Evolutionary conservation across 257 asterid species (phyloP).

Genomic region (Salvia miltiorrhiza): DNA sequence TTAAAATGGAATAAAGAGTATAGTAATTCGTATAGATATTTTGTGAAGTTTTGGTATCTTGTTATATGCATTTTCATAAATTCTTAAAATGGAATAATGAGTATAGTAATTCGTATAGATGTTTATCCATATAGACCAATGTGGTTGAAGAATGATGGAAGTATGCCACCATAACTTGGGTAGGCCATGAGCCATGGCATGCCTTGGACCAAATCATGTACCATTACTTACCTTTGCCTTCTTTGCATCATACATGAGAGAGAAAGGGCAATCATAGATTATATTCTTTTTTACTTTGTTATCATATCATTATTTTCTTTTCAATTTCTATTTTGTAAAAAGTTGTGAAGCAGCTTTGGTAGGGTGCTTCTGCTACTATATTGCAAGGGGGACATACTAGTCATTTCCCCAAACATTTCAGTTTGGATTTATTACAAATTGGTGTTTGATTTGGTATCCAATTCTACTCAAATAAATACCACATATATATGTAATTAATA

Average conservation of each 20-base stretch:
- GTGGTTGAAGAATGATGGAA: slow-evolving; percentile 30
- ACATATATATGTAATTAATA: neutral
- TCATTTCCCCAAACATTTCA: neutral
- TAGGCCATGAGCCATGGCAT: slow-evolving; percentile 55
- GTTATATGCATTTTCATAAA: neutral
- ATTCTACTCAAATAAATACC: neutral
- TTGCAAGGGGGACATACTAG: neutral
- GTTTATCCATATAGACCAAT: neutral
- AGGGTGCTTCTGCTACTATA: neutral
- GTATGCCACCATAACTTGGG: slow-evolving; percentile 31
- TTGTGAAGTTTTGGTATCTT: neutral
- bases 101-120: neutral
- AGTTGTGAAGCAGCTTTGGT: neutral
- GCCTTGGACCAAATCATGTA: slow-evolving; percentile 61
- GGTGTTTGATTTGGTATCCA: neutral
- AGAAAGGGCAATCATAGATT: slow-evolving; percentile 34
- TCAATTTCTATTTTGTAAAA: neutral
- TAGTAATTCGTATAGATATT: neutral
- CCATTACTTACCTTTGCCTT: slow-evolving; percentile 36
- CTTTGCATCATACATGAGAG: slow-evolving; percentile 44
- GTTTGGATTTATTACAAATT: neutral
- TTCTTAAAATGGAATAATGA: slow-evolving; percentile 5
- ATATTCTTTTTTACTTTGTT: slow-evolving; percentile 21
- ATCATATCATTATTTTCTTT: slow-evolving; percentile 28
- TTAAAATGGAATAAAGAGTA: slow-evolving; percentile 2